Evolutionary conservation across 2,329 filamentous ascomycete genomes (phyloP).

Genomic region (Nemania abortiva): DNA sequence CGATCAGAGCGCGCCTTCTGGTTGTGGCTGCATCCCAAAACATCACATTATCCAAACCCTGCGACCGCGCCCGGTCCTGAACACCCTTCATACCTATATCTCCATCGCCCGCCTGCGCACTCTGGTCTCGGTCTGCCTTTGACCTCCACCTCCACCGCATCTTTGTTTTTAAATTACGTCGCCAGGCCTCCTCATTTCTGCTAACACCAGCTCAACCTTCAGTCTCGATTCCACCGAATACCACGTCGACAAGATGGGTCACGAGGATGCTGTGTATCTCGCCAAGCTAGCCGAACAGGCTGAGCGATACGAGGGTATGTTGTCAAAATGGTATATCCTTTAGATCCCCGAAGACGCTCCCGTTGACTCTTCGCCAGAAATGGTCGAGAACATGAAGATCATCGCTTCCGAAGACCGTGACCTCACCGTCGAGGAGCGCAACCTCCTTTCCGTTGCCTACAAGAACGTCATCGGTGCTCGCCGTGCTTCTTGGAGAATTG

Average conservation of each 20-base stretch:
- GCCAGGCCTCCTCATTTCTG: constrained; percentile 11
- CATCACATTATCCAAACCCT: constrained; percentile 1
- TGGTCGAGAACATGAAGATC: constrained; percentile 99
- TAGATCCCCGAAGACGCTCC: constrained; percentile 15
- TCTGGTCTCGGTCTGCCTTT: constrained; percentile 33
- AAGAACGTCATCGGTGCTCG: constrained; percentile 98
- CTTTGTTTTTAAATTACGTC: constrained; percentile 32
- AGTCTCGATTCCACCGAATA: constrained; percentile 39
- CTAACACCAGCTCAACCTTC: constrained; percentile 33
- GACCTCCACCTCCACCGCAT: constrained; percentile 32
- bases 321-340: constrained; percentile 28
- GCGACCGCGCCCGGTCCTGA: constrained; percentile 1
- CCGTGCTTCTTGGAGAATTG: constrained; percentile 98
- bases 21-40: constrained; percentile 10
- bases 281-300: constrained; percentile 99
- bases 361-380: constrained; percentile 71
- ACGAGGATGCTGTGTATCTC: constrained; percentile 99
- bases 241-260: constrained; percentile 82
- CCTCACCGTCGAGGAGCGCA: constrained; percentile 93
- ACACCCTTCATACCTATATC: constrained; percentile 9
- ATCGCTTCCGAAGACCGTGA: constrained; percentile 89
- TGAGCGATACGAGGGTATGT: constrained; percentile 98
- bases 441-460: constrained; percentile 97
- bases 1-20: constrained; percentile 20
- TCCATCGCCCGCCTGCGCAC: constrained; percentile 21